phyloP scores from a whole-genome alignment of 306 rosid species.

The Quercus rubra region DNA sequence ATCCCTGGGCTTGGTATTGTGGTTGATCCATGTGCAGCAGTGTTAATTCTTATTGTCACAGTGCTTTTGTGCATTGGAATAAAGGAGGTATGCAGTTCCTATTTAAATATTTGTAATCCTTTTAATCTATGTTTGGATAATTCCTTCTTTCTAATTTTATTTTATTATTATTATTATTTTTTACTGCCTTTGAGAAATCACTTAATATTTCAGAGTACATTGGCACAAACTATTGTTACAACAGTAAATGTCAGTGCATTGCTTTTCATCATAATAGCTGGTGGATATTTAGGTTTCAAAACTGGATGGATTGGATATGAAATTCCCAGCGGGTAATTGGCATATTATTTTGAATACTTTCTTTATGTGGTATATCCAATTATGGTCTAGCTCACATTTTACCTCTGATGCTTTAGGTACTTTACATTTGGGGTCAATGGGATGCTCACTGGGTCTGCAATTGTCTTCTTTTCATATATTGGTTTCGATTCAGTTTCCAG shows the following conservation, averaged over 20 bases:
- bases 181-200: constrained; percentile 1
- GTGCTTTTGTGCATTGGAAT: constrained; percentile 62
- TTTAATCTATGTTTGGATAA: background rate
- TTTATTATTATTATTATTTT: background rate
- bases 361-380: constrained; percentile 5
- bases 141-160: background rate
- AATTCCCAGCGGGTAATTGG: constrained; percentile 56
- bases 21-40: constrained; percentile 77
- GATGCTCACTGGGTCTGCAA: constrained; percentile 59
- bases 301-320: constrained; percentile 73
- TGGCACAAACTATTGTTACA: constrained; percentile 54
- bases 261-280: constrained; percentile 53
- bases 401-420: constrained; percentile 40
- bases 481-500: constrained; percentile 71
- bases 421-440: constrained; percentile 67
- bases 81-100: constrained; percentile 45
- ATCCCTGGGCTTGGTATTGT: constrained; percentile 55
- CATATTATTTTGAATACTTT: constrained; percentile 9
- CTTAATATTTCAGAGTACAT: constrained; percentile 61
- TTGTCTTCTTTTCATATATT: constrained; percentile 71
- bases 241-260: constrained; percentile 52
- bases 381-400: constrained; percentile 12
- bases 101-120: background rate
- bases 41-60: constrained; percentile 49
- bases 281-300: constrained; percentile 66